These are phyloP conservation scores for Gossypium australe DNA, from an alignment of 345 rosid genomes.

Conservation along the genomic window DNA sequence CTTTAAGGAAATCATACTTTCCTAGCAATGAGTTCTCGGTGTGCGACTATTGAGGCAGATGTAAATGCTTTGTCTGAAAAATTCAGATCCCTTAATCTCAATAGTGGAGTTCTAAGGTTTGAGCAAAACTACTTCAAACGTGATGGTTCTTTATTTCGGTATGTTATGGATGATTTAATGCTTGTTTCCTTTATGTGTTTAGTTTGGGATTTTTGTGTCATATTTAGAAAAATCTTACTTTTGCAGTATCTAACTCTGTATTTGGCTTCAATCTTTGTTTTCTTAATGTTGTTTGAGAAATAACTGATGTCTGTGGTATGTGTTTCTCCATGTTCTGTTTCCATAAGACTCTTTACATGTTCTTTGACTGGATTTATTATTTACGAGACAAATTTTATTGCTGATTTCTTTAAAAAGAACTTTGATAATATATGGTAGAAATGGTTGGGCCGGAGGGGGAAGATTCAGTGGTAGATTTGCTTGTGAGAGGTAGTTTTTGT, in stretches of 20 bases:
- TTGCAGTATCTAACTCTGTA: background rate
- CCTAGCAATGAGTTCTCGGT: background rate
- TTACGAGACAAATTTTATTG: background rate
- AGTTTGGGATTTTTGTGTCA: background rate
- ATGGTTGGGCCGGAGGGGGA: constrained; percentile 1
- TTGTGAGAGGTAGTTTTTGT: background rate
- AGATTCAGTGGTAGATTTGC: background rate
- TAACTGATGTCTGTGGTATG: background rate
- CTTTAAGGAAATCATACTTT: background rate
- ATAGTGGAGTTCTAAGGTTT: background rate
- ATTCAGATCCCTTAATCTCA: background rate
- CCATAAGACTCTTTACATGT: background rate
- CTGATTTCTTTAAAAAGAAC: background rate
- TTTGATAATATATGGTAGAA: background rate
- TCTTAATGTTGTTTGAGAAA: background rate
- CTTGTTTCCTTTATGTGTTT: background rate
- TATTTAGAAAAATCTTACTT: background rate
- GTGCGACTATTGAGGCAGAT: background rate
- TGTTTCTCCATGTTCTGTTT: background rate
- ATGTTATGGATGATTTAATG: background rate
- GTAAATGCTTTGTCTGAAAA: background rate
- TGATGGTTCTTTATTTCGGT: background rate
- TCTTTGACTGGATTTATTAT: constrained; percentile 1
- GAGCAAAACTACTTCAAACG: background rate
- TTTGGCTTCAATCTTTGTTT: background rate